Conservation (phyloP, 768 basidiomycete species). For the Psilocybe azurescens region DNA sequence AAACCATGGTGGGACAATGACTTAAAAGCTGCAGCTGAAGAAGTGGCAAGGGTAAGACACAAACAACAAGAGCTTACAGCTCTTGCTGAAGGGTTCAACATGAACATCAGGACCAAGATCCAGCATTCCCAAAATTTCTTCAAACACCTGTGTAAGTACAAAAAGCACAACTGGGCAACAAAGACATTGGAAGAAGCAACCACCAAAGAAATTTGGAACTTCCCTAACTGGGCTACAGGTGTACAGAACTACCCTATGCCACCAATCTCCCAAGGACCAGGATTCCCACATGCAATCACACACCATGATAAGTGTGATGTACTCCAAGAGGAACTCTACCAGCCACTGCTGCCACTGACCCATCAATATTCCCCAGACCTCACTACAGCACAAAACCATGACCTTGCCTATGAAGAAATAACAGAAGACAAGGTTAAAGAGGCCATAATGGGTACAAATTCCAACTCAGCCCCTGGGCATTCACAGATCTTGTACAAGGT, state of each 20-base stretch:
- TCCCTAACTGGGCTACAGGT: conserved; percentile 28
- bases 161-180: conserved; percentile 27
- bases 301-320: conserved; percentile 28
- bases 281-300: conserved; percentile 18
- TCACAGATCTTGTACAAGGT: too few relatives aligned
- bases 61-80: too few relatives aligned
- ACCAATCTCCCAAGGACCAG: conserved; percentile 17
- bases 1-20: conserved; percentile 29
- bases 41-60: conserved; percentile 4
- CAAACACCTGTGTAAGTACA: conserved; percentile 23
- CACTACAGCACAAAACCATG: too few relatives aligned
- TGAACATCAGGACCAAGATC: conserved; percentile 13
- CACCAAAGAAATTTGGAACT: conserved; percentile 28
- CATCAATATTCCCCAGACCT: neutral
- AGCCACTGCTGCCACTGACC: conserved; percentile 21
- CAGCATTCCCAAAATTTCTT: conserved; percentile 19
- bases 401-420: too few relatives aligned
- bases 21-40: conserved; percentile 10
- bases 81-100: neutral
- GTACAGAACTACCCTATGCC: conserved; percentile 30
- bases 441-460: too few relatives aligned
- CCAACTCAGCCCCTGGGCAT: too few relatives aligned
- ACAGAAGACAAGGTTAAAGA: too few relatives aligned
- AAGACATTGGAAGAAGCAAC: conserved; percentile 21
- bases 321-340: conserved; percentile 23